A percentile compares a stretch with the other conserved stretches of the same genome.
phyloP scores from a whole-genome alignment of 805 yeast genomes.

The Myxozyma neotropica region DNA sequence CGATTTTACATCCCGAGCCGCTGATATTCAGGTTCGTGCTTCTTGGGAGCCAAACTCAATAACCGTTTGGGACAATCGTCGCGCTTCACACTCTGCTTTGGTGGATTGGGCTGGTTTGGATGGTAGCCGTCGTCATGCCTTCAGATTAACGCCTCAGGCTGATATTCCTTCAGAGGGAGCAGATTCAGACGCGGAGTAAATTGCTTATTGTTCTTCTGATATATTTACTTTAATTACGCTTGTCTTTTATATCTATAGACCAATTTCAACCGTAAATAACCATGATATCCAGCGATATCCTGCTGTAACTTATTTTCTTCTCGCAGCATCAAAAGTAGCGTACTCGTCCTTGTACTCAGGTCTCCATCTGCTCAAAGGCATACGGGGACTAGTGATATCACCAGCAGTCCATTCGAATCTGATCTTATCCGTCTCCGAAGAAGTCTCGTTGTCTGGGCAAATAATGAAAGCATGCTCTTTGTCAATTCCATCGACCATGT shows the following conservation, averaged over 20 bases:
- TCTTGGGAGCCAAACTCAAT: conserved; percentile 72
- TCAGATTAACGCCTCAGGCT: conserved; percentile 73
- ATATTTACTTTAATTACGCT: too few species aligned
- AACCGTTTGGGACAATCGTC: conserved; percentile 77
- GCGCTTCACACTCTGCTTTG: conserved; percentile 67
- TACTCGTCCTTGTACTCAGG: conserved; percentile 31
- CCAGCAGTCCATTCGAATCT: conserved; percentile 36
- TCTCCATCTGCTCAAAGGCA: conserved; percentile 39
- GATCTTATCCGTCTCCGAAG: conserved; percentile 34
- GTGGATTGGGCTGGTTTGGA: conserved; percentile 58
- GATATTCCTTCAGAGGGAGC: conserved; percentile 55
- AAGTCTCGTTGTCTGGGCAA: conserved; percentile 39
- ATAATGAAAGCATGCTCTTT: conserved; percentile 36
- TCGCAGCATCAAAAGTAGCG: conserved; percentile 24
- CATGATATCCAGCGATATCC: too few species aligned
- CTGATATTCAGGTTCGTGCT: conserved; percentile 72
- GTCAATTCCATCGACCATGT: conserved; percentile 33
- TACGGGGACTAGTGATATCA: conserved; percentile 34
- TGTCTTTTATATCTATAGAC: not conserved
- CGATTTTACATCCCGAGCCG: conserved; percentile 52
- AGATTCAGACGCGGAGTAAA: not conserved
- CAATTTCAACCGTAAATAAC: too few species aligned
- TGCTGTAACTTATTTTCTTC: conserved; percentile 9
- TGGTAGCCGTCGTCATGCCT: conserved; percentile 62
- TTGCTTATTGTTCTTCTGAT: too few species aligned